These are phyloP conservation scores for Arctium lappa DNA, from an alignment of 129 eudicot species.

Conservation along the genomic window DNA sequence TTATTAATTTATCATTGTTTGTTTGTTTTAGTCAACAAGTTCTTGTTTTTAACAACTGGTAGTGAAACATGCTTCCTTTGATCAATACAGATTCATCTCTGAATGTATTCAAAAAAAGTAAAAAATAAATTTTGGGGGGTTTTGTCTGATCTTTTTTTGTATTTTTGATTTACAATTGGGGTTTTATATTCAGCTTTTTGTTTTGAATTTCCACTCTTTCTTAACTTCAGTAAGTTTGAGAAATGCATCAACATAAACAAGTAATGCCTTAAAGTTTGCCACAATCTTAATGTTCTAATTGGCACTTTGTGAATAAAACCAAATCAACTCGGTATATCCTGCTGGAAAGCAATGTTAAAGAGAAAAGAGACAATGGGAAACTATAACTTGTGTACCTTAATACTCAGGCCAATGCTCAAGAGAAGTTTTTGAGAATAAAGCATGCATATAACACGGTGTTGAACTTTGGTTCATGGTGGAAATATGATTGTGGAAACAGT, in stretches of 20 bases:
- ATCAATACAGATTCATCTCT: background rate
- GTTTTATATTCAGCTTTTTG: too few species aligned
- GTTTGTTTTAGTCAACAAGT: background rate
- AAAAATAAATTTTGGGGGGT: background rate
- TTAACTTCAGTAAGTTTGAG: background rate
- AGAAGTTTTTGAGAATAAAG: slow-evolving; percentile 90
- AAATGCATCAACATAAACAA: background rate
- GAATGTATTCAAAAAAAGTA: background rate
- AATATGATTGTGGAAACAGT: slow-evolving; percentile 47
- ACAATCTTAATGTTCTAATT: background rate
- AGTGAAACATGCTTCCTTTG: background rate
- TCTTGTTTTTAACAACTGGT: background rate
- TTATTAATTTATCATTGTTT: too few species aligned
- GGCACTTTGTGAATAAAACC: background rate
- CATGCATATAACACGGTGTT: slow-evolving; percentile 85
- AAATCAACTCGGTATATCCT: background rate
- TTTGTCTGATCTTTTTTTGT: background rate
- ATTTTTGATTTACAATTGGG: background rate
- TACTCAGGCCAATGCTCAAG: slow-evolving; percentile 73
- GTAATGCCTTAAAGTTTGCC: too few species aligned
- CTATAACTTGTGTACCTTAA: slow-evolving; percentile 9
- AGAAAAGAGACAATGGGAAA: background rate
- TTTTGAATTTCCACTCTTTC: background rate
- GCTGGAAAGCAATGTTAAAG: background rate
- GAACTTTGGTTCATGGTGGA: slow-evolving; percentile 57